phyloP scores from a whole-genome alignment of 805 yeast species.

The Ogataea nitratoaversa region DNA sequence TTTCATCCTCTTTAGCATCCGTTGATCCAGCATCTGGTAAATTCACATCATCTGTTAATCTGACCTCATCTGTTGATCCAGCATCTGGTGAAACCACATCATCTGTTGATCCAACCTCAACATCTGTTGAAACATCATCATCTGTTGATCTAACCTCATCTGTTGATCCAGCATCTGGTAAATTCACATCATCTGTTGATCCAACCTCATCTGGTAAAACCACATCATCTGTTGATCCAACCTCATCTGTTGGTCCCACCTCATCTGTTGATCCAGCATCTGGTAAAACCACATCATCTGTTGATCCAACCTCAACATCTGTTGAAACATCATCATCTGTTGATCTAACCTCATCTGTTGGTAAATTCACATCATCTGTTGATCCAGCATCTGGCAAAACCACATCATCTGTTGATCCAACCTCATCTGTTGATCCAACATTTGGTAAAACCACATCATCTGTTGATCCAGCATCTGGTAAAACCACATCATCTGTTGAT shows the following conservation, averaged over 20 bases:
- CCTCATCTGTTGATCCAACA: not conserved
- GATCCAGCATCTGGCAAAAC: not conserved
- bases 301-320: not conserved
- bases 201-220: not conserved
- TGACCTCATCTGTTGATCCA: not conserved
- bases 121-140: not conserved
- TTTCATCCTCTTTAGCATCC: not conserved
- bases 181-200: no score
- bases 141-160: slow-evolving; percentile 3
- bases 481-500: not conserved
- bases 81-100: not conserved
- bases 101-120: not conserved
- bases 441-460: not conserved
- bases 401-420: no score
- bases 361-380: no score
- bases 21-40: not conserved
- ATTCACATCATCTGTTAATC: not conserved
- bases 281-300: not conserved
- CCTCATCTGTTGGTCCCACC: not conserved
- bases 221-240: no score
- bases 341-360: no score
- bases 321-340: not conserved
- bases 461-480: not conserved
- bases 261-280: not conserved
- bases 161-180: not conserved